Percentiles rank a stretch among this genome's conserved stretches.
These are phyloP conservation scores for Cryptococcus maquisensis DNA, from an alignment of 1,284 basidiomycete genomes.

Conservation along the genomic window DNA sequence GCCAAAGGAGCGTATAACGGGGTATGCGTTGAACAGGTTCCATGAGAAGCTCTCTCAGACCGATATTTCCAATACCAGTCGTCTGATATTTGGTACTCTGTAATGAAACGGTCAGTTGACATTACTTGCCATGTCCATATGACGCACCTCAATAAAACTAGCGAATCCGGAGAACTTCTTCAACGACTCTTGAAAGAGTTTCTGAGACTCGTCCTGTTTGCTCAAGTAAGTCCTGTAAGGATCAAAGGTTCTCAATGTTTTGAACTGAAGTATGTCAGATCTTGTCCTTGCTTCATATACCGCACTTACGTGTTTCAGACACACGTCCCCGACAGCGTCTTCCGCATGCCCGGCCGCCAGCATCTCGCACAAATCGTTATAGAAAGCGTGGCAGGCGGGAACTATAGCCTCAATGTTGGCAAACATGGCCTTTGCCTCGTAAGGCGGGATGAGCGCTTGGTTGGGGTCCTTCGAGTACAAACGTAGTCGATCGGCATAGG, in stretches of 20 bases:
- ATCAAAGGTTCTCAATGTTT: constrained; percentile 73
- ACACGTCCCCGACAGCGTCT: constrained; percentile 75
- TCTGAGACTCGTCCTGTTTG: constrained; percentile 89
- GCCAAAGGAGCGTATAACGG: constrained; percentile 88
- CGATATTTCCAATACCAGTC: constrained; percentile 74
- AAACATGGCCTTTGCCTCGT: constrained; percentile 88
- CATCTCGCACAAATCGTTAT: constrained; percentile 79
- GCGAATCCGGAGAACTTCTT: constrained; percentile 70
- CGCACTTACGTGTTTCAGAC: constrained; percentile 62
- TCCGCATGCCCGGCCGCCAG: constrained; percentile 51
- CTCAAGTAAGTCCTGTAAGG: constrained; percentile 86
- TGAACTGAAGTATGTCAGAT: constrained; percentile 54
- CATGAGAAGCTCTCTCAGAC: constrained; percentile 90
- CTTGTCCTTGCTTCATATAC: constrained; percentile 1
- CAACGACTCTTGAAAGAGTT: constrained; percentile 77
- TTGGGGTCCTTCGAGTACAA: constrained; percentile 77
- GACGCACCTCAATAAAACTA: constrained; percentile 75
- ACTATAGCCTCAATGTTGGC: constrained; percentile 87
- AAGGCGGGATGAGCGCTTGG: constrained; percentile 77
- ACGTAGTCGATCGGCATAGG: constrained; percentile 86
- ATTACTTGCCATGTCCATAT: constrained; percentile 1
- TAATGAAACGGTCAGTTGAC: not conserved
- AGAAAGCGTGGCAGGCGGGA: constrained; percentile 80
- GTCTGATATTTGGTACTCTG: constrained; percentile 86
- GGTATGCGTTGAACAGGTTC: constrained; percentile 99